phyloP scores from a whole-genome alignment of 176 grass and related monocot genomes.

The Stipa capillata region DNA sequence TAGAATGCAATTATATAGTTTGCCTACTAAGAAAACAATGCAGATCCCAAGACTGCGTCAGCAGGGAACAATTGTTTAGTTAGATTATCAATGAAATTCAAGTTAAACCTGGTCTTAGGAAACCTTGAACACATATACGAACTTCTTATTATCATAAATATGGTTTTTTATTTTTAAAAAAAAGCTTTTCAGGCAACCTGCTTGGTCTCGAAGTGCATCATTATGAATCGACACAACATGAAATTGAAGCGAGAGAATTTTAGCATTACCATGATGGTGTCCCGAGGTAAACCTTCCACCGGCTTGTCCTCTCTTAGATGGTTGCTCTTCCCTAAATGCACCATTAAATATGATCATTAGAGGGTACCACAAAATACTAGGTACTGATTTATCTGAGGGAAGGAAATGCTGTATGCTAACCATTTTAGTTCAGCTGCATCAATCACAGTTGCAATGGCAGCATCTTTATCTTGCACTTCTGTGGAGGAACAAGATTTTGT shows the following conservation, averaged over 20 bases:
- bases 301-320: slow-evolving; percentile 19
- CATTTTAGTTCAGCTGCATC: slow-evolving; percentile 43
- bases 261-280: slow-evolving; percentile 7
- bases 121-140: not conserved
- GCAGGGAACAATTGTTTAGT: not conserved
- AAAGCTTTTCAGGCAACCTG: not conserved
- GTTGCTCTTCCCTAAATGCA: slow-evolving; percentile 23
- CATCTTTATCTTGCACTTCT: slow-evolving; percentile 43
- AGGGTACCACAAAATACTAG: not conserved
- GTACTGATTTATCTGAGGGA: not conserved
- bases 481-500: slow-evolving; percentile 33
- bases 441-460: slow-evolving; percentile 32
- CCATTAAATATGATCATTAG: not conserved
- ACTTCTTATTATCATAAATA: not conserved
- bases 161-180: not conserved
- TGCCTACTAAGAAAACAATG: not conserved
- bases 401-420: not conserved
- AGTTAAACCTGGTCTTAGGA: not conserved
- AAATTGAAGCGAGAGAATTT: not conserved
- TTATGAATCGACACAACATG: not conserved
- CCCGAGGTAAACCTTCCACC: slow-evolving; percentile 15
- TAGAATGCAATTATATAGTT: not conserved
- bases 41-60: no score
- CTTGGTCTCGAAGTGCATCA: not conserved
- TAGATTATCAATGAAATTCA: not conserved